A percentile compares a stretch with the other conserved stretches of the same genome.
Evolutionary conservation across 768 basidiomycete species (phyloP).

Genomic region (Pilatotrama ljubarskyi): DNA sequence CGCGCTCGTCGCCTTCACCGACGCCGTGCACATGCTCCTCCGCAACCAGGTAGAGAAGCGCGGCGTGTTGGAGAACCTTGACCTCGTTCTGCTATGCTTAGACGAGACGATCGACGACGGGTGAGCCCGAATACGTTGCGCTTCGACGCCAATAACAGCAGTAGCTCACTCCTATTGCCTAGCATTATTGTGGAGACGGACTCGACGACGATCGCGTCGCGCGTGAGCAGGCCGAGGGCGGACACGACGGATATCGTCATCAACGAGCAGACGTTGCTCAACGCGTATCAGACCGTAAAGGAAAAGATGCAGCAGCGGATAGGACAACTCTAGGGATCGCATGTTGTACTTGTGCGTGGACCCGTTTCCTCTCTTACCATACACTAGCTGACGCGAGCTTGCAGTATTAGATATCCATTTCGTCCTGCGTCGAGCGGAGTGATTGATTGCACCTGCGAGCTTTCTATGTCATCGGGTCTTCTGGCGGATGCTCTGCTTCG

Average conservation of each 20-base stretch:
- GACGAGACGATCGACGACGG: conserved; percentile 99
- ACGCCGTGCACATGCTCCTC: conserved; percentile 83
- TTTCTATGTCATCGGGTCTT: too few relatives aligned
- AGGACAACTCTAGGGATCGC: conserved; percentile 58
- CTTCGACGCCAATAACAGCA: neutral
- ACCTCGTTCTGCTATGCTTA: conserved; percentile 86
- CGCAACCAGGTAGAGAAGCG: conserved; percentile 95
- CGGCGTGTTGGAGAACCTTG: conserved; percentile 90
- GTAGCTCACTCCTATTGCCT: neutral
- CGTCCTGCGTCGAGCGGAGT: neutral
- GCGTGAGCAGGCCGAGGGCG: conserved; percentile 89
- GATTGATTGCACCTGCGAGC: too few relatives aligned
- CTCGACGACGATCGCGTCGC: conserved; percentile 89
- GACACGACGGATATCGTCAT: conserved; percentile 97
- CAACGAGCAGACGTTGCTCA: conserved; percentile 96
- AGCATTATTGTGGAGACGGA: conserved; percentile 98
- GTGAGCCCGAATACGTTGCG: conserved; percentile 46
- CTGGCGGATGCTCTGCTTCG: too few relatives aligned
- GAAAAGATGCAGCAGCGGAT: conserved; percentile 85
- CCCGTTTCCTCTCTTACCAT: neutral
- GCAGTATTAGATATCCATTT: neutral
- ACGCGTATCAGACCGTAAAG: conserved; percentile 87
- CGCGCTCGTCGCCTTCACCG: conserved; percentile 82
- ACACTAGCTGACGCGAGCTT: neutral
- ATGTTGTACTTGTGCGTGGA: conserved; percentile 14